Conservation (phyloP, 108 stramenopile species). For the Conticribra guillardii region DNA sequence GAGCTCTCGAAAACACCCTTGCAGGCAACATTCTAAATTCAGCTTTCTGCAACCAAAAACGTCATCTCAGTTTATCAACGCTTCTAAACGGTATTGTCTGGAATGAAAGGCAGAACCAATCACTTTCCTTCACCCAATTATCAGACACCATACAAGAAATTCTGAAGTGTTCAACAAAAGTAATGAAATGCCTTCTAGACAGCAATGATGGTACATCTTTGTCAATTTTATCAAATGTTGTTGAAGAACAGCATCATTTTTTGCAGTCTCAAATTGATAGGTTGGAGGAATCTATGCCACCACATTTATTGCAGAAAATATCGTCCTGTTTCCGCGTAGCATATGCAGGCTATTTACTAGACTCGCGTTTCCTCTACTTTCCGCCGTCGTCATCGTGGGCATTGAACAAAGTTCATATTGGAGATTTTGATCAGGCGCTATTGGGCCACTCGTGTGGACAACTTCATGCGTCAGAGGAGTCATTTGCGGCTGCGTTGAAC, state of each 20-base stretch:
- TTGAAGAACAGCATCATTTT: slow-evolving; percentile 21
- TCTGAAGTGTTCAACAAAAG: slow-evolving; percentile 30
- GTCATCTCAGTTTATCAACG: slow-evolving; percentile 14
- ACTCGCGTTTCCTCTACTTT: slow-evolving; percentile 10
- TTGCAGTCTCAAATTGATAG: neutral
- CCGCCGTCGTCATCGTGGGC: slow-evolving; percentile 14
- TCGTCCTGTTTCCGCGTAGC: neutral
- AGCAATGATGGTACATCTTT: neutral
- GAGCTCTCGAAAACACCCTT: slow-evolving; percentile 23
- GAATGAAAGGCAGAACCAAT: slow-evolving; percentile 9
- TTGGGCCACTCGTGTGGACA: slow-evolving; percentile 28
- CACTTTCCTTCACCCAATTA: slow-evolving; percentile 14
- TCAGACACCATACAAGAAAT: slow-evolving; percentile 22
- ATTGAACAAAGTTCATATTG: neutral
- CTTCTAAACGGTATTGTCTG: slow-evolving; percentile 35
- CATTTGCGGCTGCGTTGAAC: slow-evolving; percentile 5
- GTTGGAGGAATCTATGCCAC: neutral
- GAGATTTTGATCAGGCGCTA: neutral
- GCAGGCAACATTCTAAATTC: slow-evolving; percentile 1
- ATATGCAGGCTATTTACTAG: neutral
- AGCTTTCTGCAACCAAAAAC: neutral
- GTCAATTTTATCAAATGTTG: neutral
- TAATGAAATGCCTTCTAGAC: slow-evolving; percentile 14
- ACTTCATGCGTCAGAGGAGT: slow-evolving; percentile 23
- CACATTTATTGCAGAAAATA: neutral